phyloP scores from a whole-genome alignment of 139 green algal genomes.

The Coelastrella sp. region DNA sequence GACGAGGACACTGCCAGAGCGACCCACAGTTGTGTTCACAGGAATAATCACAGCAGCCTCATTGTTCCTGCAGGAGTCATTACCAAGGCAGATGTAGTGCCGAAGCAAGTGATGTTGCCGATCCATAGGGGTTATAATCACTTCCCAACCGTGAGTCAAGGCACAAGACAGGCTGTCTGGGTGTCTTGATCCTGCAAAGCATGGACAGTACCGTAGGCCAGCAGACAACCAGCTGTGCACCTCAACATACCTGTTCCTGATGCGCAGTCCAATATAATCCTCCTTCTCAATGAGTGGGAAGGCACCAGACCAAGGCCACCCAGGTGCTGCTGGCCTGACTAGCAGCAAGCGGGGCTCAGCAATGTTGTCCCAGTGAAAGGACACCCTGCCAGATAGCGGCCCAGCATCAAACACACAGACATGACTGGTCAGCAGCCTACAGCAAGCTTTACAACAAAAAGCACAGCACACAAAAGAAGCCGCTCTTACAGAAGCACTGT shows the following conservation, averaged over 20 bases:
- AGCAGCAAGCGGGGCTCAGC: constrained; percentile 68
- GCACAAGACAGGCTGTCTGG: no score
- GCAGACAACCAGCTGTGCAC: not conserved
- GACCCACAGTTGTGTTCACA: constrained; percentile 85
- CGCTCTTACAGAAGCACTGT: not conserved
- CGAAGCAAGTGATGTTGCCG: no score
- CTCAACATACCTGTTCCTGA: constrained; percentile 53
- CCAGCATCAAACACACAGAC: not conserved
- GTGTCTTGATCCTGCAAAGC: no score
- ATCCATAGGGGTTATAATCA: no score
- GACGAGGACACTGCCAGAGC: constrained; percentile 69
- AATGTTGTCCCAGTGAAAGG: constrained; percentile 83
- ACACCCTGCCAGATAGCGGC: not conserved
- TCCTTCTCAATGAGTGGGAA: constrained; percentile 78
- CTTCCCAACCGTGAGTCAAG: no score
- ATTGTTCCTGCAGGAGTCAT: not conserved
- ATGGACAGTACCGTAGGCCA: no score
- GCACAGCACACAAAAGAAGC: not conserved
- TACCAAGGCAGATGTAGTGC: no score
- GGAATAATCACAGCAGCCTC: constrained; percentile 80
- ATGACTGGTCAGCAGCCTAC: not conserved
- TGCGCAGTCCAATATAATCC: constrained; percentile 85
- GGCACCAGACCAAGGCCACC: constrained; percentile 68
- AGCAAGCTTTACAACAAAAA: not conserved
- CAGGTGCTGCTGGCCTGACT: constrained; percentile 64